Conservation (phyloP, 169 alveolate genomes). For the Theileria annulata region DNA sequence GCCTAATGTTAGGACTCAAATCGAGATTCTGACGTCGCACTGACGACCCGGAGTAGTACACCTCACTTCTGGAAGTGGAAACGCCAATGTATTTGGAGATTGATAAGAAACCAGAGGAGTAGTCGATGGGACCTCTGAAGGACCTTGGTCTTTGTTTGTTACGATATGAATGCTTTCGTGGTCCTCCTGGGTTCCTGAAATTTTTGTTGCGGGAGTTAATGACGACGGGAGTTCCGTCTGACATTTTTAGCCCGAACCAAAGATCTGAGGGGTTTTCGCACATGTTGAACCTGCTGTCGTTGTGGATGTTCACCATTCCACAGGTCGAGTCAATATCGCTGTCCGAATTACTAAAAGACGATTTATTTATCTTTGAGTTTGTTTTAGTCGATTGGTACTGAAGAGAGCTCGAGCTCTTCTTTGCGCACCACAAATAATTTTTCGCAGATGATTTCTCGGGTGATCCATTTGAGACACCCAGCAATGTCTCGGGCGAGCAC, state of each 20-base stretch:
- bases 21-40: neutral
- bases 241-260: constrained; percentile 77
- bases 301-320: constrained; percentile 66
- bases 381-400: constrained; percentile 11
- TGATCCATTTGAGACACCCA: constrained; percentile 22
- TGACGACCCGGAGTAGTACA: constrained; percentile 13
- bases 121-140: constrained; percentile 54
- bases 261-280: constrained; percentile 80
- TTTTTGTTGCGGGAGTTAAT: constrained; percentile 57
- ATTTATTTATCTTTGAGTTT: constrained; percentile 18
- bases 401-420: constrained; percentile 31
- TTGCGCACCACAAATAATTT: constrained; percentile 58
- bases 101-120: constrained; percentile 51
- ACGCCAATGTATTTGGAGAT: constrained; percentile 56
- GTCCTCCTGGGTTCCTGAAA: constrained; percentile 17
- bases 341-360: constrained; percentile 29
- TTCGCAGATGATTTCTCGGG: constrained; percentile 30
- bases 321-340: constrained; percentile 65
- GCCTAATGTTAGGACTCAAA: neutral
- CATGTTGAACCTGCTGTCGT: constrained; percentile 63
- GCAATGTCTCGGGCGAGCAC: constrained; percentile 51
- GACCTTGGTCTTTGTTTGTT: constrained; percentile 6
- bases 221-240: constrained; percentile 74
- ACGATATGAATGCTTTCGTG: neutral
- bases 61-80: constrained; percentile 40